Evolutionary conservation across 176 grass and related monocot genomes (phyloP).

Genomic region (Phragmites australis): DNA sequence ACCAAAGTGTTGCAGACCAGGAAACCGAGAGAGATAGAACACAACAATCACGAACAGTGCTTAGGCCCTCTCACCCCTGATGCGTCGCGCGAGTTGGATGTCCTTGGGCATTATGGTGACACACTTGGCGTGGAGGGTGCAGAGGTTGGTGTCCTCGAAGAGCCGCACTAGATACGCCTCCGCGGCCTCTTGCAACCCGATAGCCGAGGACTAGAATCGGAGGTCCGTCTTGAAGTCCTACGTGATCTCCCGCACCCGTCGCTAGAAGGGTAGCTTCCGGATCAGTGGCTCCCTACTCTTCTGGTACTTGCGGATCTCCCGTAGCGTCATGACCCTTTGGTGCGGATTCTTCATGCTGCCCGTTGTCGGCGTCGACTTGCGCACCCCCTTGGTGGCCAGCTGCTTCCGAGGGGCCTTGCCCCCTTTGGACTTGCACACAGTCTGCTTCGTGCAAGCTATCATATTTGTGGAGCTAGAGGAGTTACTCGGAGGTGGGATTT

Average conservation of each 20-base stretch:
- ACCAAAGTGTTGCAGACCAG: too few relatives aligned
- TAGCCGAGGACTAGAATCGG: conserved; percentile 61
- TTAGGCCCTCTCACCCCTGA: conserved; percentile 86
- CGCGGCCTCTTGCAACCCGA: conserved; percentile 78
- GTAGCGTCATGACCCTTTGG: conserved; percentile 61
- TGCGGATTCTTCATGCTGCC: conserved; percentile 96
- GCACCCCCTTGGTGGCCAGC: conserved; percentile 83
- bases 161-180: conserved; percentile 82
- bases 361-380: conserved; percentile 79
- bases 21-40: too few relatives aligned
- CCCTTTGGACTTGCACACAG: conserved; percentile 72
- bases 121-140: conserved; percentile 85
- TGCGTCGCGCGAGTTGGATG: conserved; percentile 82
- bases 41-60: too few relatives aligned
- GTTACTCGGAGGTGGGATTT: neutral
- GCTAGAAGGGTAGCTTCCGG: conserved; percentile 82
- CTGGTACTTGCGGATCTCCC: conserved; percentile 91
- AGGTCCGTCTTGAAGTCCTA: conserved; percentile 96
- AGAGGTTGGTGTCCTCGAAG: conserved; percentile 95
- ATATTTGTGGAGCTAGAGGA: neutral
- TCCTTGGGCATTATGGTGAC: conserved; percentile 99
- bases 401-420: conserved; percentile 87
- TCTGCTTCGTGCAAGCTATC: conserved; percentile 88
- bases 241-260: conserved; percentile 72
- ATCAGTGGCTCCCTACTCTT: conserved; percentile 95